Percentiles rank a stretch among this genome's conserved stretches.
phyloP scores from a whole-genome alignment of 805 yeast species.

The Saccharomyces kudriavzevii region DNA sequence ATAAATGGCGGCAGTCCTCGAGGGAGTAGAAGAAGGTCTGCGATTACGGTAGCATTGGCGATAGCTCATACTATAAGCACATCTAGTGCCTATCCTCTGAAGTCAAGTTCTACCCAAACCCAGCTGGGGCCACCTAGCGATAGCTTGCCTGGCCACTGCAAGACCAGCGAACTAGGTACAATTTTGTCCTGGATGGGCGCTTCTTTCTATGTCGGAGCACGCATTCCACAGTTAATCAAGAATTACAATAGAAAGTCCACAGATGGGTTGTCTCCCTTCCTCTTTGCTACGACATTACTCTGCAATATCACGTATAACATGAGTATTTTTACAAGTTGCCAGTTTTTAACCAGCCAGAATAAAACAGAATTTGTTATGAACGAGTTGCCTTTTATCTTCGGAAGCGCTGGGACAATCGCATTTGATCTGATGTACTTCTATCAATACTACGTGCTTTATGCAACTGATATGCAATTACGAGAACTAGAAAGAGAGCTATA shows the following conservation, averaged over 20 bases:
- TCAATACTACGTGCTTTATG: slow-evolving; percentile 38
- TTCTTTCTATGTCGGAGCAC: slow-evolving; percentile 59
- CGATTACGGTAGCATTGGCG: slow-evolving; percentile 19
- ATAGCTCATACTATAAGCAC: slow-evolving; percentile 18
- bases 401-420: slow-evolving; percentile 75
- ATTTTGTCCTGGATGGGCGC: slow-evolving; percentile 76
- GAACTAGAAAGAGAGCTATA: slow-evolving; percentile 19
- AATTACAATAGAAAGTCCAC: slow-evolving; percentile 76
- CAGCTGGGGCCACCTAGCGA: slow-evolving; percentile 11
- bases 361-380: slow-evolving; percentile 45
- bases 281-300: slow-evolving; percentile 68
- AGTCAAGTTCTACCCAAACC: background rate
- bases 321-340: slow-evolving; percentile 63
- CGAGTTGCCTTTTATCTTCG: slow-evolving; percentile 76
- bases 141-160: slow-evolving; percentile 4
- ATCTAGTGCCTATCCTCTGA: slow-evolving; percentile 4
- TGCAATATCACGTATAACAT: slow-evolving; percentile 73
- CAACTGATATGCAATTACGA: slow-evolving; percentile 24
- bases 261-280: slow-evolving; percentile 72
- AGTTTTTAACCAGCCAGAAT: slow-evolving; percentile 36
- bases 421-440: slow-evolving; percentile 69
- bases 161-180: slow-evolving; percentile 32
- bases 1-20: background rate
- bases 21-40: slow-evolving; percentile 6
- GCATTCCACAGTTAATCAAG: slow-evolving; percentile 78